A percentile compares a stretch with the other conserved stretches of the same genome.
These are phyloP conservation scores for Quillaja saponaria DNA, from an alignment of 306 rosid genomes.

Conservation along the genomic window DNA sequence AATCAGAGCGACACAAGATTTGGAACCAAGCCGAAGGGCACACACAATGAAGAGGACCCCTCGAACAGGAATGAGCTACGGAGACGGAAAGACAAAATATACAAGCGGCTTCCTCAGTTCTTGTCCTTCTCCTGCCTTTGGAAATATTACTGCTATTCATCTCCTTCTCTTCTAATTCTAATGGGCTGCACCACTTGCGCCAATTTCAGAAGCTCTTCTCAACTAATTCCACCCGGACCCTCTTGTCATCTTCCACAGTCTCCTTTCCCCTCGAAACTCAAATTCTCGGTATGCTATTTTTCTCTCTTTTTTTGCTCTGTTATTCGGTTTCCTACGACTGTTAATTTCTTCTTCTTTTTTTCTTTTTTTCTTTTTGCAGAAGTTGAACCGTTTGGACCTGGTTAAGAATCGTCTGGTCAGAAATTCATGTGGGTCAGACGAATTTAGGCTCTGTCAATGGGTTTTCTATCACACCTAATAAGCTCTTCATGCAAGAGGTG, in stretches of 20 bases:
- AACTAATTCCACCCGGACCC: constrained; percentile 48
- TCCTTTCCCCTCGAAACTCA: constrained; percentile 39
- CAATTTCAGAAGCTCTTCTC: constrained; percentile 61
- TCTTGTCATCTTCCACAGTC: constrained; percentile 50
- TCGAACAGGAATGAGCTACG: no score
- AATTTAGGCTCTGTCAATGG: constrained; percentile 56
- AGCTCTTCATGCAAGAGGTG: constrained; percentile 89
- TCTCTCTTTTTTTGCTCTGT: neutral
- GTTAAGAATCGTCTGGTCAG: constrained; percentile 51
- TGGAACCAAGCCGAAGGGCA: no score
- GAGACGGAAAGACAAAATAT: no score
- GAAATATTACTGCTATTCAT: no score
- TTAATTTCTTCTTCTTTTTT: constrained; percentile 1
- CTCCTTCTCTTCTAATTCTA: no score
- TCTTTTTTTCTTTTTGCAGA: constrained; percentile 39
- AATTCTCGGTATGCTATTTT: constrained; percentile 44
- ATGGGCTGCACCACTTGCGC: constrained; percentile 63
- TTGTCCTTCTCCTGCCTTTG: no score
- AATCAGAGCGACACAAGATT: no score
- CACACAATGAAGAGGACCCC: no score
- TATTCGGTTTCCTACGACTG: neutral
- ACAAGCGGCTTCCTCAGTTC: no score
- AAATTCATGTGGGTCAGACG: constrained; percentile 61
- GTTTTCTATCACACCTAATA: constrained; percentile 62
- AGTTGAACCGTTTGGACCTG: constrained; percentile 53